Conservation (phyloP, 257 asterid species). For the Solanum tarijense region DNA sequence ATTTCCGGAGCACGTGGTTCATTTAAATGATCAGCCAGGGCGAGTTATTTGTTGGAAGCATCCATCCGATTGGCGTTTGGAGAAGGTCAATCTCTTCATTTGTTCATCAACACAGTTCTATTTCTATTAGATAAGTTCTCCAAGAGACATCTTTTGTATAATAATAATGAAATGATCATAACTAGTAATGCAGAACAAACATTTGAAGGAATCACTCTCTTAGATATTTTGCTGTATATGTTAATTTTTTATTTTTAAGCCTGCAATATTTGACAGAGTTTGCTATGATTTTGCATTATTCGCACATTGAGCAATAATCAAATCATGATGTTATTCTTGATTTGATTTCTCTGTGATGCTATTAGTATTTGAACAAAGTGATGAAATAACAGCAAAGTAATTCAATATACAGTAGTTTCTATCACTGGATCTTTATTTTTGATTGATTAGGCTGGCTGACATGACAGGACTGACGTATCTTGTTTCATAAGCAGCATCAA, state of each 20-base stretch:
- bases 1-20: constrained; percentile 61
- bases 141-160: background rate
- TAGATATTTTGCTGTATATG: background rate
- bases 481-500: constrained; percentile 39
- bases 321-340: background rate
- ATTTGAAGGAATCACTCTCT: background rate
- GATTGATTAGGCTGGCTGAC: constrained; percentile 31
- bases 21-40: constrained; percentile 47
- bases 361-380: background rate
- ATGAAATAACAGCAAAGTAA: background rate
- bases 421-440: constrained; percentile 19
- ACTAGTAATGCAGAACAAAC: background rate
- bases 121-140: background rate
- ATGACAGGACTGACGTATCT: constrained; percentile 36
- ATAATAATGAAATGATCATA: background rate
- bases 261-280: background rate
- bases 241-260: background rate
- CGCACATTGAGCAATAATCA: background rate
- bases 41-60: constrained; percentile 90
- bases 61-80: constrained; percentile 46
- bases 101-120: constrained; percentile 9
- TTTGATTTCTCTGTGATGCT: background rate
- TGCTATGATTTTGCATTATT: background rate
- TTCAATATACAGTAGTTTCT: constrained; percentile 2
- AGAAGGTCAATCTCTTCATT: constrained; percentile 47